phyloP scores from a whole-genome alignment of 2,329 filamentous ascomycete genomes.

The Phyllosticta citrichinensis region DNA sequence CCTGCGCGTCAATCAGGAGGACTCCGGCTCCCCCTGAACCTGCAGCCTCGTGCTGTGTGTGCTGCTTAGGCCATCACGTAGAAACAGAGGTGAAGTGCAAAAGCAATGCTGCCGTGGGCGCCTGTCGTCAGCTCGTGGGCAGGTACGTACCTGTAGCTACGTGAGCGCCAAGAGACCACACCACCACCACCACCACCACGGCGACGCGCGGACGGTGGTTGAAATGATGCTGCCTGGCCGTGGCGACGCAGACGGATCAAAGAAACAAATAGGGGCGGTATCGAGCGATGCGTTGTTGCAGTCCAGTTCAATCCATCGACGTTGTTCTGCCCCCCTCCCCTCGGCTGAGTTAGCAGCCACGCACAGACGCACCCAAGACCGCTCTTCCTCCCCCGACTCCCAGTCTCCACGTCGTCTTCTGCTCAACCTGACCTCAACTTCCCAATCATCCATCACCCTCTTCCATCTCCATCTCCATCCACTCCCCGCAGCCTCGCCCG shows the following conservation, averaged over 20 bases:
- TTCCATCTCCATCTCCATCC: not conserved
- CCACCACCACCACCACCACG: no score
- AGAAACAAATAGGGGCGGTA: not conserved
- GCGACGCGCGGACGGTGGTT: slow-evolving; percentile 6
- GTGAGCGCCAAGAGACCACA: not conserved
- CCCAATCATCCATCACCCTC: slow-evolving; percentile 7
- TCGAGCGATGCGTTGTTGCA: not conserved
- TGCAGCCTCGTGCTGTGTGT: not conserved
- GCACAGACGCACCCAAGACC: slow-evolving; percentile 29
- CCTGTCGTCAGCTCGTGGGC: not conserved
- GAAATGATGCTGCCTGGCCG: slow-evolving; percentile 6
- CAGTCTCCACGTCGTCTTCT: not conserved
- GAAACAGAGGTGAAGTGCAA: not conserved
- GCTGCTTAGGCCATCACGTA: not conserved
- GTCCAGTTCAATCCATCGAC: not conserved
- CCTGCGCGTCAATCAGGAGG: slow-evolving; percentile 9
- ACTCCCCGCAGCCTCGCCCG: slow-evolving; percentile 3
- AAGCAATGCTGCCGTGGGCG: not conserved
- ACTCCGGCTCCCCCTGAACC: not conserved
- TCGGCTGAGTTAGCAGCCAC: slow-evolving; percentile 30
- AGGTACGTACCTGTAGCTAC: not conserved
- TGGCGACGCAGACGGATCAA: not conserved
- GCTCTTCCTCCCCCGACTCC: slow-evolving; percentile 27
- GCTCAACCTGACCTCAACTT: slow-evolving; percentile 16
- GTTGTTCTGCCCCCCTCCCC: not conserved